These are phyloP conservation scores for Nepenthes mirabilis DNA, from an alignment of 148 eudicot genomes.

Conservation along the genomic window DNA sequence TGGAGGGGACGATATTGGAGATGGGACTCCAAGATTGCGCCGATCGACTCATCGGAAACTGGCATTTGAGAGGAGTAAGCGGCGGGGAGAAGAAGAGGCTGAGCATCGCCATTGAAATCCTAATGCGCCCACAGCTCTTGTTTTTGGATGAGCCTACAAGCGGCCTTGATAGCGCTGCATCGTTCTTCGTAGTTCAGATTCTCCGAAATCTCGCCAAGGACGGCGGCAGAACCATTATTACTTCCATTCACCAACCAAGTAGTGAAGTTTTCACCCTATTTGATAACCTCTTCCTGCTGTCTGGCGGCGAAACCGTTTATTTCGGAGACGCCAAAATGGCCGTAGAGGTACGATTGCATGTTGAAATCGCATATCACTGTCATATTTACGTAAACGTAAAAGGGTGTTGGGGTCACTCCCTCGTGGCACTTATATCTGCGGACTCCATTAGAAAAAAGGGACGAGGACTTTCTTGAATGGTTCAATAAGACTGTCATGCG, in stretches of 20 bases:
- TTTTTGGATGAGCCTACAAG: slow-evolving; percentile 57
- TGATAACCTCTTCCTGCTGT: slow-evolving; percentile 14
- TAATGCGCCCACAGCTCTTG: slow-evolving; percentile 32
- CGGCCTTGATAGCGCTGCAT: slow-evolving; percentile 54
- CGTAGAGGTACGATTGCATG: slow-evolving; percentile 15
- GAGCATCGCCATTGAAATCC: slow-evolving; percentile 45
- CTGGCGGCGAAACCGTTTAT: slow-evolving; percentile 13
- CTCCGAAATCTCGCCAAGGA: slow-evolving; percentile 38
- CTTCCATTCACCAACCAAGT: slow-evolving; percentile 19
- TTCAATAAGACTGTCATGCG: too few species aligned
- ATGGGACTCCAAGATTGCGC: slow-evolving; percentile 56
- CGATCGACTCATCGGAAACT: slow-evolving; percentile 33
- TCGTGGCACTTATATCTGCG: too few species aligned
- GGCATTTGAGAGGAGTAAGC: slow-evolving; percentile 50
- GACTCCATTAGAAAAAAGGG: too few species aligned
- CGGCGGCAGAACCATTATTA: slow-evolving; percentile 39
- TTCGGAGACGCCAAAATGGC: slow-evolving; percentile 40
- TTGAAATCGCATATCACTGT: too few species aligned
- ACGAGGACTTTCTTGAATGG: too few species aligned
- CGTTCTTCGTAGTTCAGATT: slow-evolving; percentile 40
- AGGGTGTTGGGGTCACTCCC: too few species aligned
- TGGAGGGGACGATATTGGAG: slow-evolving; percentile 35
- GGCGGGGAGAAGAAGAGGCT: slow-evolving; percentile 57
- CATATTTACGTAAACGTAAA: too few species aligned
- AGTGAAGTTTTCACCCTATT: slow-evolving; percentile 13